These are phyloP conservation scores for Cordyceps militaris DNA, from an alignment of 2,329 filamentous ascomycete genomes.

Conservation along the genomic window DNA sequence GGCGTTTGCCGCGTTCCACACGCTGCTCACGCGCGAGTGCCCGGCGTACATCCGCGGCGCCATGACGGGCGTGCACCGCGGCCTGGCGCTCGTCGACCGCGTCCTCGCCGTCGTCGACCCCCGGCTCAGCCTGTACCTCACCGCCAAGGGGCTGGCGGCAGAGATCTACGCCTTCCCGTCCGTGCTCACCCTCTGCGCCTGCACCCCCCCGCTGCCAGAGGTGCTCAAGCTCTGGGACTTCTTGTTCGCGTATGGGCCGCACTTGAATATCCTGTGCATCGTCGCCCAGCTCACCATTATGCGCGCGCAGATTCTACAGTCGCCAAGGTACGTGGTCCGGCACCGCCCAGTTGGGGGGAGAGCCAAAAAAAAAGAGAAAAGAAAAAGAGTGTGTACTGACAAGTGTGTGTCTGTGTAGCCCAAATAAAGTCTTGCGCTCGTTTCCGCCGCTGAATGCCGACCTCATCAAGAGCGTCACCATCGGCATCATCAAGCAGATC, in stretches of 20 bases:
- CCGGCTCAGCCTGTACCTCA: conserved; percentile 76
- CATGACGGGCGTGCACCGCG: conserved; percentile 95
- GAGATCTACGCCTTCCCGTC: conserved; percentile 96
- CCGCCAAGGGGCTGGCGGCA: conserved; percentile 79
- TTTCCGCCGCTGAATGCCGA: conserved; percentile 80
- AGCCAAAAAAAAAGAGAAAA: background rate
- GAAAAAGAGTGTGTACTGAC: background rate
- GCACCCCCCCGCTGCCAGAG: conserved; percentile 89
- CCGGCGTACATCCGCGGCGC: conserved; percentile 91
- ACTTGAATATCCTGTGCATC: conserved; percentile 93
- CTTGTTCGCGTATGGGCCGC: conserved; percentile 88
- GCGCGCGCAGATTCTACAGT: conserved; percentile 74
- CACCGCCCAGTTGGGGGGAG: no score
- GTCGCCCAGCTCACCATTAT: conserved; percentile 91
- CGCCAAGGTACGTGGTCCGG: conserved; percentile 58
- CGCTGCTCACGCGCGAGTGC: conserved; percentile 78
- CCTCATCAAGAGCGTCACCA: conserved; percentile 75
- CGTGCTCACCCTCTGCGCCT: conserved; percentile 89
- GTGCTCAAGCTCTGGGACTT: conserved; percentile 96
- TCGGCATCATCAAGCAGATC: conserved; percentile 82
- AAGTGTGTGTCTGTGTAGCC: conserved; percentile 53
- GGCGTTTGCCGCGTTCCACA: conserved; percentile 85
- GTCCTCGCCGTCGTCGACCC: conserved; percentile 87
- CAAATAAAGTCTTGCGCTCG: conserved; percentile 83
- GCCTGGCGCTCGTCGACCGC: conserved; percentile 83